Conservation (phyloP, 2,329 filamentous ascomycete genomes). For the Paraconiothyrium brasiliense region DNA sequence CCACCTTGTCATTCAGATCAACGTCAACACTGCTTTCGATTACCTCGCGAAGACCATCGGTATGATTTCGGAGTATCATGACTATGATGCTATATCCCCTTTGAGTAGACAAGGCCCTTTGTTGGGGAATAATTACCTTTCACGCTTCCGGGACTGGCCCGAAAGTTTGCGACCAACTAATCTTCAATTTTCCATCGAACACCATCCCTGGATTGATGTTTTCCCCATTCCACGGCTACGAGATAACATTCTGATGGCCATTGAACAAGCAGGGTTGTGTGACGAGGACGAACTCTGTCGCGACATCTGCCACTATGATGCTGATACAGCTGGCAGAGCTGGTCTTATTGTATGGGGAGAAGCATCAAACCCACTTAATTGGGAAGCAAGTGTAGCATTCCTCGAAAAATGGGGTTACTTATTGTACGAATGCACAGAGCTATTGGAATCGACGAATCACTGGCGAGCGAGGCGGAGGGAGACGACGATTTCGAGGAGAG, state of each 20-base stretch:
- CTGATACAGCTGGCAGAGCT: conserved; percentile 14
- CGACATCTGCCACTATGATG: conserved; percentile 25
- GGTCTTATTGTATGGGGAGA: conserved; percentile 61
- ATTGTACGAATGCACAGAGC: conserved; percentile 49
- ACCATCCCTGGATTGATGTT: conserved; percentile 55
- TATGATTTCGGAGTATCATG: conserved; percentile 16
- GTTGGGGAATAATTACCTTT: not conserved
- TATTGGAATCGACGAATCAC: conserved; percentile 41
- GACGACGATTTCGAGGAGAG: conserved; percentile 16
- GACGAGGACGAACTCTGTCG: conserved; percentile 33
- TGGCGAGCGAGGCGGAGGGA: conserved; percentile 29
- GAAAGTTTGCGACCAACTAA: conserved; percentile 44
- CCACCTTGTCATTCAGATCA: conserved; percentile 26
- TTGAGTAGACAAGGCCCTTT: conserved; percentile 21
- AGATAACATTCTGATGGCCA: conserved; percentile 51
- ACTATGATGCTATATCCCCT: conserved; percentile 28
- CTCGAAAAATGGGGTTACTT: conserved; percentile 58
- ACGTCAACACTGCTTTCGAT: conserved; percentile 22
- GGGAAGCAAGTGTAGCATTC: conserved; percentile 60
- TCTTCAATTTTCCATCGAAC: conserved; percentile 48
- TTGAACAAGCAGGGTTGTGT: conserved; percentile 40
- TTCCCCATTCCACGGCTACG: conserved; percentile 51
- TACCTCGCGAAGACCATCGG: conserved; percentile 24
- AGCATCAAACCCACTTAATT: conserved; percentile 55
- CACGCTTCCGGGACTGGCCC: conserved; percentile 18